Evolutionary conservation across 2,329 filamentous ascomycete genomes (phyloP), one percentile per base, ranked within the genome.

Genomic region (Sporothrix pseudoabietina): DNA sequence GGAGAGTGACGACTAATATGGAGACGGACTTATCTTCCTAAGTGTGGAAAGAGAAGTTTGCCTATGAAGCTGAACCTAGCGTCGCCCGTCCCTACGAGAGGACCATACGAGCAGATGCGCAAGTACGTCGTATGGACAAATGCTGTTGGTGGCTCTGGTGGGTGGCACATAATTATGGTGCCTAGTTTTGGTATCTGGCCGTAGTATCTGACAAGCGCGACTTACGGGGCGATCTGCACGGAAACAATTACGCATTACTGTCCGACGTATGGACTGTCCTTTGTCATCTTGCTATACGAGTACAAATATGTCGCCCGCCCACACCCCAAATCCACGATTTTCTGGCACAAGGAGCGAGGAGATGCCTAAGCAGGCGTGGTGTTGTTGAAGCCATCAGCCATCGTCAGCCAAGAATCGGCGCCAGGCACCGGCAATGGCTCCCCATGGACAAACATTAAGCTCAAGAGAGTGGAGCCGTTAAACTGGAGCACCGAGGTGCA

Each of bases 51-150:
- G 12, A 55, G 7, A 26, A 14, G n/a, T 55, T 55, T 19, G 8
- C 54, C 30, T 9, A 7, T 63, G 69, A 71, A 52, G 69, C 55
- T n/a, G 35, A 32, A 14, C 14, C 63, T 71, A 22, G 39, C 69
- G 26, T 61, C 26, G 19, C 22, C 14, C 1, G 22, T 9, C 54
- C 41, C 55, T 63, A 52, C 55, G 39, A 61, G 16, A 26, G 12
- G 69, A 55, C 69, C 22, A 61, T 59, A 71, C 69, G 69, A 71
- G 69, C 52, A 47, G 69, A 71, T 71, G 54, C 49, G 32, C 69
- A 26, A n/a, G n/a, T n/a, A n/a, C n/a, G n/a, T n/a, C 22, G 61
- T 30, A 66, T 30, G 61, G 39, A 66, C 39, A 66, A 47, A 16
- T n/a, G n/a, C 3, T 4, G n/a, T 55, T 30, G 39, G 19, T 26